A percentile compares a stretch with the other conserved stretches of the same genome.
phyloP scores from a whole-genome alignment of 768 basidiomycete genomes.

The Rhizopogon salebrosus region DNA sequence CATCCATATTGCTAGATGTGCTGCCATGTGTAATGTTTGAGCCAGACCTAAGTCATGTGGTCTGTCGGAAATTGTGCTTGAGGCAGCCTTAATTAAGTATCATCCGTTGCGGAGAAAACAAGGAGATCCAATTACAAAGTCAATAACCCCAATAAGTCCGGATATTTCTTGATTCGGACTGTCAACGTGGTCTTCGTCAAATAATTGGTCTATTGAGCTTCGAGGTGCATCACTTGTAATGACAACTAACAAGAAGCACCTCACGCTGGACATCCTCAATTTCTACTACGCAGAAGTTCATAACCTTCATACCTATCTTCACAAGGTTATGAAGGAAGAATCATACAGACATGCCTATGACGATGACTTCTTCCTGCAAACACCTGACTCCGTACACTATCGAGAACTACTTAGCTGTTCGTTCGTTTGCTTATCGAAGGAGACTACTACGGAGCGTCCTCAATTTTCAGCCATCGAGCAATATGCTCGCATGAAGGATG shows the following conservation, averaged over 20 bases:
- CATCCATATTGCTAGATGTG: no score
- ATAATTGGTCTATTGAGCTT: no score
- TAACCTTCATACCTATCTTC: conserved; percentile 34
- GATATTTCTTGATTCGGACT: no score
- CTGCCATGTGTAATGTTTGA: no score
- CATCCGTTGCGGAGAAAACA: no score
- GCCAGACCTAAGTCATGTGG: no score
- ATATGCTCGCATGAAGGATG: conserved; percentile 51
- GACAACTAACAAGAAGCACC: background rate
- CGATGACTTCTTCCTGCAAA: conserved; percentile 1
- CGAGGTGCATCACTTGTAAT: no score
- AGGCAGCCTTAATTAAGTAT: no score
- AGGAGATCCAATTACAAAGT: no score
- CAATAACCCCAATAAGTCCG: no score
- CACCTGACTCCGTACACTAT: conserved; percentile 26
- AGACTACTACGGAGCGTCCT: conserved; percentile 11
- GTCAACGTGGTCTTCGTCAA: no score
- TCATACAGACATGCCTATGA: conserved; percentile 6
- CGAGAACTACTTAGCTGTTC: conserved; percentile 37
- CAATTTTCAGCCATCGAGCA: conserved; percentile 30
- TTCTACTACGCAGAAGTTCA: conserved; percentile 40
- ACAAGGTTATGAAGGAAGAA: conserved; percentile 27
- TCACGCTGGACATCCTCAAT: conserved; percentile 32
- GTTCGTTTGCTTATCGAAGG: conserved; percentile 37
- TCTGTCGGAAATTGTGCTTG: no score